Evolutionary conservation across 225 moss, liverwort and hornwort genomes (phyloP).

Genomic region (Polytrichum formosum): DNA sequence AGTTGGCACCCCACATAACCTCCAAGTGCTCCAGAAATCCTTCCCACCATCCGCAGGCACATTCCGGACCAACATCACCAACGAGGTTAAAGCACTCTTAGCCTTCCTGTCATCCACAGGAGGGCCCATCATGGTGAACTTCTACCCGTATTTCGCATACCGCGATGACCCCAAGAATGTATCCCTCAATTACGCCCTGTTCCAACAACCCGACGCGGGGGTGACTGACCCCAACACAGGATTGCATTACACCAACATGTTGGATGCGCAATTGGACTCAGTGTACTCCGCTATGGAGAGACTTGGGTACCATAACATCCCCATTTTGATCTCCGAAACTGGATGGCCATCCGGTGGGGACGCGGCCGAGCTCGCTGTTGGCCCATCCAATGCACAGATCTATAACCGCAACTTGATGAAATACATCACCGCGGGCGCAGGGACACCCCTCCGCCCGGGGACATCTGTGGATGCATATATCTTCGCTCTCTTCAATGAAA

Average conservation of each 20-base stretch:
- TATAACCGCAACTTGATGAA: slow-evolving; percentile 68
- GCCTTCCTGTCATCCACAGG: slow-evolving; percentile 31
- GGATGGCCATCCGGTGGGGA: slow-evolving; percentile 87
- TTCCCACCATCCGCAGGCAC: slow-evolving; percentile 63
- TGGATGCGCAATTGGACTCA: slow-evolving; percentile 87
- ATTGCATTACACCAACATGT: slow-evolving; percentile 55
- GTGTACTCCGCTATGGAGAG: slow-evolving; percentile 80
- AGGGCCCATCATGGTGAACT: slow-evolving; percentile 39
- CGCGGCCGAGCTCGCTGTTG: slow-evolving; percentile 39
- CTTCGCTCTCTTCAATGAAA: slow-evolving; percentile 83
- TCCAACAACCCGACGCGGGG: slow-evolving; percentile 45
- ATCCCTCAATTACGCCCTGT: slow-evolving; percentile 40
- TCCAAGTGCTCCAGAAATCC: slow-evolving; percentile 46
- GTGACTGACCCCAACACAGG: slow-evolving; percentile 53
- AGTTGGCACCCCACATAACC: slow-evolving; percentile 64
- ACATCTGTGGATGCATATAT: slow-evolving; percentile 52
- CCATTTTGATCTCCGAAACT: slow-evolving; percentile 61
- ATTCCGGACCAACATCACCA: slow-evolving; percentile 47
- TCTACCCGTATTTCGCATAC: slow-evolving; percentile 56
- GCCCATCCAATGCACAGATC: slow-evolving; percentile 53
- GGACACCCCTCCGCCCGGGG: slow-evolving; percentile 56
- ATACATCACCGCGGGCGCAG: slow-evolving; percentile 42
- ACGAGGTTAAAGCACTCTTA: slow-evolving; percentile 23
- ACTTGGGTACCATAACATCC: slow-evolving; percentile 66
- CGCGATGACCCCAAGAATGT: slow-evolving; percentile 47